These are phyloP conservation scores for Microbotryum lychnidis-dioicae DNA, from an alignment of 1,284 basidiomycete species.

Conservation along the genomic window DNA sequence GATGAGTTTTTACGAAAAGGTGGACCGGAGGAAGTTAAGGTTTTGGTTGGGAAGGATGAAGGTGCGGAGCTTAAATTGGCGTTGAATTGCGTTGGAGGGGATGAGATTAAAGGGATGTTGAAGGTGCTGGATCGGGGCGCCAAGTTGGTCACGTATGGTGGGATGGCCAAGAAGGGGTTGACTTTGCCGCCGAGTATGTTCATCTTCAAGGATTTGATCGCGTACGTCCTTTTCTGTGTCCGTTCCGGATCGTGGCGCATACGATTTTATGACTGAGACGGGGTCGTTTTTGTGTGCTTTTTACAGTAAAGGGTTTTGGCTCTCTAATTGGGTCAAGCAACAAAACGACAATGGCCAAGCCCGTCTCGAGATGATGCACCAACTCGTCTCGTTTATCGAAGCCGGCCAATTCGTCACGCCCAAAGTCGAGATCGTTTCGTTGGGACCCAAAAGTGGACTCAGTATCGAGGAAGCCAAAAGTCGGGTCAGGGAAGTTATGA, in stretches of 20 bases:
- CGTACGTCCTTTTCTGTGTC: slow-evolving; percentile 20
- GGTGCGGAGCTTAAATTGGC: slow-evolving; percentile 47
- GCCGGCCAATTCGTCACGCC: slow-evolving; percentile 59
- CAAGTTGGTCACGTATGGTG: slow-evolving; percentile 63
- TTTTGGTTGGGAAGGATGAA: slow-evolving; percentile 11
- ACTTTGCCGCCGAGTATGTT: slow-evolving; percentile 66
- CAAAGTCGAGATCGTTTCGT: slow-evolving; percentile 56
- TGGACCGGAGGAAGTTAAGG: slow-evolving; percentile 41
- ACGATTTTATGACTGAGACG: background rate
- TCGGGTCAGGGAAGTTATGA: slow-evolving; percentile 49
- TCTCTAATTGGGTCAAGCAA: slow-evolving; percentile 53
- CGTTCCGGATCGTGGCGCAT: background rate
- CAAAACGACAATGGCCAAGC: slow-evolving; percentile 32
- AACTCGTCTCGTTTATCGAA: slow-evolving; percentile 50
- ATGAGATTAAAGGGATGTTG: slow-evolving; percentile 58
- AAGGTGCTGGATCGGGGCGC: slow-evolving; percentile 46
- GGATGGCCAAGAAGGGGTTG: slow-evolving; percentile 74
- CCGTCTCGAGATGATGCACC: slow-evolving; percentile 46
- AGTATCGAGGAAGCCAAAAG: slow-evolving; percentile 51
- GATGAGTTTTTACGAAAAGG: slow-evolving; percentile 48
- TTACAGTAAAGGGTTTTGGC: slow-evolving; percentile 33
- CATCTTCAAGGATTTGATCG: slow-evolving; percentile 56
- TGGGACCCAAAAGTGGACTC: slow-evolving; percentile 40
- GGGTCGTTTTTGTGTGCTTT: too few relatives aligned
- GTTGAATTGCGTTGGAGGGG: slow-evolving; percentile 71